Evolutionary conservation across 2,329 filamentous ascomycete genomes (phyloP), one percentile per base, ranked within the genome.

Genomic region (Ophiosphaerella korrae): DNA sequence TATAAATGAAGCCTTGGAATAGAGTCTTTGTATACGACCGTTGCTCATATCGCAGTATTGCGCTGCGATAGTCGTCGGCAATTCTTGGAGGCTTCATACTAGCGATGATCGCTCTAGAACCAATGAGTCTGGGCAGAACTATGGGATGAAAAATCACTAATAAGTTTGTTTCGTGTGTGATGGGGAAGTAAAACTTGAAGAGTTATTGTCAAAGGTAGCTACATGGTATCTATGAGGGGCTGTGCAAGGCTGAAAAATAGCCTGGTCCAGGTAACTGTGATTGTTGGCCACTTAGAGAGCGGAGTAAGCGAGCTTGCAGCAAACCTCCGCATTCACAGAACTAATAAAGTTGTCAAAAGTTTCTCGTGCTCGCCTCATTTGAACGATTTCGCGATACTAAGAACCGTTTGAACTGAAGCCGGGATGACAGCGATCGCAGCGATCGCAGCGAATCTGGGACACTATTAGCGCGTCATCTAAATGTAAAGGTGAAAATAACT

Each of bases 311-410:
- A 52, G 31, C 36, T 14, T 11, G 36, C 48, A 31, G 18, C n/a
- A 42, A 31, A 14, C 4, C 13, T 29, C 31, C 21, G 24, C 23
- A 21, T 14, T 40, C 24, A 32, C 24, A 21, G 7, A 14, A 9
- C 26, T 29, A 11, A 7, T 29, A 11, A 7, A 29, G 26, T 11
- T 29, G 5, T 7, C 11, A 29, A 29, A 29, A 8, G 7, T 29
- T 29, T 4, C 26, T 29, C 5, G 26, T 29, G 7, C 7, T 29
- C 26, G 11, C 7, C 18, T 40, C 50, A 48, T 16, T 31, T 34
- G 33, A 64, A 64, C 3, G 63, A 64, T 6, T 61, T 60, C 8
- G 55, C 53, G 12, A 62, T 32, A 13, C 60, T 55, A 16, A 64
- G 50, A 5, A 49, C 23, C 7, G 64, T 53, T 49, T 66, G 63